These are phyloP conservation scores for Microthlaspi erraticum DNA, from an alignment of 345 rosid species.

Conservation along the genomic window DNA sequence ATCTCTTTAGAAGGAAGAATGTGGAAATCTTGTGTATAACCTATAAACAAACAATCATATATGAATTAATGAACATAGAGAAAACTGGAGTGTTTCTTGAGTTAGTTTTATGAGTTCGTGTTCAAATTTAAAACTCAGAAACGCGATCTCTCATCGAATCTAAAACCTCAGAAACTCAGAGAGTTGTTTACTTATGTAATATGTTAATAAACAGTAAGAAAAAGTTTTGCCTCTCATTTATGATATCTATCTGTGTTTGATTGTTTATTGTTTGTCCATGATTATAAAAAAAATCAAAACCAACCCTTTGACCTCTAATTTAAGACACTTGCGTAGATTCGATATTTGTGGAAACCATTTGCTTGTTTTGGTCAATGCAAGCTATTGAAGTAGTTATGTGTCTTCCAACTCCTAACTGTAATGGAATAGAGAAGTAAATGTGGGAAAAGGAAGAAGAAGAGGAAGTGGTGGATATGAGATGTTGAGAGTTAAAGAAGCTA, in stretches of 20 bases:
- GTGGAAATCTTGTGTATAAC: slow-evolving; percentile 98
- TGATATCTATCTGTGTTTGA: slow-evolving; percentile 20
- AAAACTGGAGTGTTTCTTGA: slow-evolving; percentile 11
- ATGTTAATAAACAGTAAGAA: slow-evolving; percentile 42
- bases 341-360: slow-evolving; percentile 37
- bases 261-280: slow-evolving; percentile 26
- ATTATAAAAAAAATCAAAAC: slow-evolving; percentile 28
- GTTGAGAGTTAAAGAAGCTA: slow-evolving; percentile 14
- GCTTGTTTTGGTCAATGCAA: slow-evolving; percentile 39
- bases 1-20: slow-evolving; percentile 95
- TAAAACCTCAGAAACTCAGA: slow-evolving; percentile 6
- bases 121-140: too few relatives aligned
- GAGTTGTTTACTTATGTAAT: slow-evolving; percentile 13
- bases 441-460: slow-evolving; percentile 31
- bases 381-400: slow-evolving; percentile 37
- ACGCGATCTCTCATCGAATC: slow-evolving; percentile 26
- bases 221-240: slow-evolving; percentile 44
- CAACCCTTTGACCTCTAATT: slow-evolving; percentile 33
- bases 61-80: slow-evolving; percentile 35
- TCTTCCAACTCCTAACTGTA: slow-evolving; percentile 46
- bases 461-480: slow-evolving; percentile 32
- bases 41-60: slow-evolving; percentile 8
- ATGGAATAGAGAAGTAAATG: slow-evolving; percentile 48
- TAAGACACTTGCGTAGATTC: slow-evolving; percentile 28
- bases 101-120: too few relatives aligned